phyloP scores from a whole-genome alignment of 768 basidiomycete species.

The Boletus rufocinnamomeus region DNA sequence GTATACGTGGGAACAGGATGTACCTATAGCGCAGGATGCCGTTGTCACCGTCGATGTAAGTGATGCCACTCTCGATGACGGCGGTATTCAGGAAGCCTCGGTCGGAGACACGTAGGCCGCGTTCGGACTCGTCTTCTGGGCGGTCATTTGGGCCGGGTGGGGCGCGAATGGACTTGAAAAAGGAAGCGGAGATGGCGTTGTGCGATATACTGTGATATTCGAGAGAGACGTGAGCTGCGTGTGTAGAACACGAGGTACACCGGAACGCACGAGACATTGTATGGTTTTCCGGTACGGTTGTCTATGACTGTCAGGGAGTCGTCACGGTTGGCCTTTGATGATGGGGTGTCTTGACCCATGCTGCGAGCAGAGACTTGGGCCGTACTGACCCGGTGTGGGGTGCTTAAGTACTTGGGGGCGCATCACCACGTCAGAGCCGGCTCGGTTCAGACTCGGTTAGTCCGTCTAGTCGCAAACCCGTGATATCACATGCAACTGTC shows the following conservation, averaged over 20 bases:
- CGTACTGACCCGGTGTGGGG: neutral
- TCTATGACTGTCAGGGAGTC: slow-evolving; percentile 67
- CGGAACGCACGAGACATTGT: slow-evolving; percentile 65
- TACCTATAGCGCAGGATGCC: slow-evolving; percentile 83
- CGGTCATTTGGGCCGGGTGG: slow-evolving; percentile 58
- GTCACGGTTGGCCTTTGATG: slow-evolving; percentile 20
- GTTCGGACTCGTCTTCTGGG: slow-evolving; percentile 81
- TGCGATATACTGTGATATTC: slow-evolving; percentile 60
- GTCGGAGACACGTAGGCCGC: slow-evolving; percentile 77
- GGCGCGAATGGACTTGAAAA: slow-evolving; percentile 77
- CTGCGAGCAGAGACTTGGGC: neutral
- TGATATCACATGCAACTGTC: slow-evolving; percentile 10
- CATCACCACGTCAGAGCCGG: neutral
- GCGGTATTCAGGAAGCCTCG: slow-evolving; percentile 84
- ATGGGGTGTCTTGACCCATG: slow-evolving; percentile 32
- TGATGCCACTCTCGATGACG: slow-evolving; percentile 77
- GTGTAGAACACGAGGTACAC: neutral
- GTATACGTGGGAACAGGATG: neutral
- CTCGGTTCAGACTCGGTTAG: slow-evolving; percentile 5
- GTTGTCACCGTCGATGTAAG: slow-evolving; percentile 88
- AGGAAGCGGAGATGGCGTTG: slow-evolving; percentile 78
- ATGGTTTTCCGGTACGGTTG: slow-evolving; percentile 82
- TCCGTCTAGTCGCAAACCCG: neutral
- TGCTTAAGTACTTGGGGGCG: slow-evolving; percentile 1
- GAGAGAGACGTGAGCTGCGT: neutral